A percentile compares a stretch with the other conserved stretches of the same genome.
Evolutionary conservation across 306 rosid species (phyloP).

Genomic region (Prinsepia uniflora): DNA sequence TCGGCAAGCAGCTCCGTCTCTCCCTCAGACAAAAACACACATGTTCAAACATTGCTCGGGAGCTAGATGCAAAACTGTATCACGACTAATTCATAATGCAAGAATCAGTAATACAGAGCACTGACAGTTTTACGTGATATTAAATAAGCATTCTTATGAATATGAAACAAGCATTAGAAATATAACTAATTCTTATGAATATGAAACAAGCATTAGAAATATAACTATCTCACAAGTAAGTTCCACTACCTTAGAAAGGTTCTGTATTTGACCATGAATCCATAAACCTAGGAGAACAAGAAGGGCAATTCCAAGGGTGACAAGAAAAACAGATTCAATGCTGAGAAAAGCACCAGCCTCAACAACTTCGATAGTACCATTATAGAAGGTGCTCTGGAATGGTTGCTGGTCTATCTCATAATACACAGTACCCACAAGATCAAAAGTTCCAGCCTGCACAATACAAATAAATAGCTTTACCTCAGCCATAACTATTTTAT

Average conservation of each 20-base stretch:
- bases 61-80: too few relatives aligned
- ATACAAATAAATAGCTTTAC: slow-evolving; percentile 20
- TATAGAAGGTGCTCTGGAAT: slow-evolving; percentile 72
- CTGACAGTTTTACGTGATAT: not conserved
- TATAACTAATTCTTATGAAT: too few relatives aligned
- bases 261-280: slow-evolving; percentile 79
- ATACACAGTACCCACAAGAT: slow-evolving; percentile 75
- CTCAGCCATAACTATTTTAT: not conserved
- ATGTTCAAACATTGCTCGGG: too few relatives aligned
- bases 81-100: too few relatives aligned
- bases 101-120: too few relatives aligned
- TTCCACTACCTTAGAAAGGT: slow-evolving; percentile 69
- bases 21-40: not conserved
- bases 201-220: not conserved
- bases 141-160: not conserved
- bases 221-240: not conserved
- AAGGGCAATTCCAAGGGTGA: slow-evolving; percentile 74
- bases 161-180: not conserved
- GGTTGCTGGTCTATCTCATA: slow-evolving; percentile 79
- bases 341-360: slow-evolving; percentile 67
- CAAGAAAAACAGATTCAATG: slow-evolving; percentile 78
- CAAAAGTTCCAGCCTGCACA: slow-evolving; percentile 83
- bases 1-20: not conserved
- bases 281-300: slow-evolving; percentile 65
- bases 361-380: slow-evolving; percentile 82